Percentiles rank a stretch among this genome's conserved stretches.
Evolutionary conservation across 345 rosid genomes (phyloP).

Genomic region (Moringa oleifera): DNA sequence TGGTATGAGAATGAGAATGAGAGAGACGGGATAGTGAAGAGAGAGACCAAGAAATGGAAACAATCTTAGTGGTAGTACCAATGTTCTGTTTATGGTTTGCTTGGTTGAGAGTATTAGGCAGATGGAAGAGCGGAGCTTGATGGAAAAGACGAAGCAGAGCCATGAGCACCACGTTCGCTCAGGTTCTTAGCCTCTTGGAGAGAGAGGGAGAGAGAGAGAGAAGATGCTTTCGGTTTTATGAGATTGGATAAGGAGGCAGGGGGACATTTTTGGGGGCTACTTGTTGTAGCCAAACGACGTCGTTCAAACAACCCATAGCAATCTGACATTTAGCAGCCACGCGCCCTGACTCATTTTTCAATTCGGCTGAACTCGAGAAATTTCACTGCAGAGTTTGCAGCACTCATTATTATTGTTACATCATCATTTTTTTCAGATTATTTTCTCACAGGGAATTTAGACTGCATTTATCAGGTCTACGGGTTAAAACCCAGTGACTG

Average conservation of each 20-base stretch:
- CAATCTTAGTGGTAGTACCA: background rate
- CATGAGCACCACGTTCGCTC: conserved; percentile 14
- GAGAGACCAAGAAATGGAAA: conserved; percentile 17
- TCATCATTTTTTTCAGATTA: too few relatives aligned
- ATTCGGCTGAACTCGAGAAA: too few relatives aligned
- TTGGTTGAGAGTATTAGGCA: conserved; percentile 26
- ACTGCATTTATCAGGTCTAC: too few relatives aligned
- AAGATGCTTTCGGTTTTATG: background rate
- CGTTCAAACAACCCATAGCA: too few relatives aligned
- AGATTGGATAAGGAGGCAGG: conserved; percentile 27
- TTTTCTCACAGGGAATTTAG: too few relatives aligned
- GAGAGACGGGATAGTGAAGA: conserved; percentile 17
- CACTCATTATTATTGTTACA: too few relatives aligned
- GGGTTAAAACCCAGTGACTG: too few relatives aligned
- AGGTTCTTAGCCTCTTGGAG: background rate
- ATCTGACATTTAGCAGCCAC: too few relatives aligned
- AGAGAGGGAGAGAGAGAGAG: background rate
- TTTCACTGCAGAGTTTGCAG: too few relatives aligned
- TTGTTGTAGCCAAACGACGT: conserved; percentile 13
- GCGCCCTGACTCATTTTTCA: too few relatives aligned
- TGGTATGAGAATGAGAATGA: conserved; percentile 13
- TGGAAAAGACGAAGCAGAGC: conserved; percentile 48
- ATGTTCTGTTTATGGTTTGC: conserved; percentile 1
- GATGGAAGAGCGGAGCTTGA: conserved; percentile 21
- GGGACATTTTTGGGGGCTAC: background rate